Evolutionary conservation across 371 early-diverging fungal species (phyloP), one percentile per base, ranked within the genome.

Genomic region (Rhizopus stolonifer): DNA sequence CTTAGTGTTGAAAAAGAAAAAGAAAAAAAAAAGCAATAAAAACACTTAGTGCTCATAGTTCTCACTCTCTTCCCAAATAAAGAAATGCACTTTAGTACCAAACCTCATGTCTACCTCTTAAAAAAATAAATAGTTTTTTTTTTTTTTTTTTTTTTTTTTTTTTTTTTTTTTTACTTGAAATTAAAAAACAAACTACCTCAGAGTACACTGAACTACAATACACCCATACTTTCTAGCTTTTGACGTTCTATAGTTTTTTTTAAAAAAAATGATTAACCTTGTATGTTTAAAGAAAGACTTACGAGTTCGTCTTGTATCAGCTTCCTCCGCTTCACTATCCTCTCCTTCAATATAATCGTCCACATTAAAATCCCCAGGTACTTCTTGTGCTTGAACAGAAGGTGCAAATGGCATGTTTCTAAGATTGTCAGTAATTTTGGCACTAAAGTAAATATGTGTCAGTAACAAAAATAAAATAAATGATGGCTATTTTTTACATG

Each of bases 341-440:
- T 77, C 72, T 17, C 77, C 77, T 19, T 77, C 77, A 23, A 54
- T 56, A 49, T 65, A 72, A 46, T 72, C 72, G 26, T 77, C 77
- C 42, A 62, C 25, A 44, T 73, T 67, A 25, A 77, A 69, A 54
- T 77, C 77, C 36, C 70, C 42, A n/a, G 77, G 77, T 17, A 77
- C 77, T 51, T 75, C 74, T 43, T 92, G 92, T 79, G 95, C 87
- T 68, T 96, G 97, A 25, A 96, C 99, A 42, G 95, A 93, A 0
- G 99, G 99, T 1, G 97, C 96, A 58, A 86, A 88, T 21, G 86
- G 84, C 49, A 98, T 77, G 48, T 84, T 68, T 32, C 94, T 82
- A 54, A 99, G 70, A 62, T 96, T 94, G 47, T 99, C 99, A 46
- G 90, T 70, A 32, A 99, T 89, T 44, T 83, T 85, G 7, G 81